Evolutionary conservation across 1,284 basidiomycete genomes (phyloP), one percentile per base, ranked within the genome.

Genomic region (Entoloma clypeatum): DNA sequence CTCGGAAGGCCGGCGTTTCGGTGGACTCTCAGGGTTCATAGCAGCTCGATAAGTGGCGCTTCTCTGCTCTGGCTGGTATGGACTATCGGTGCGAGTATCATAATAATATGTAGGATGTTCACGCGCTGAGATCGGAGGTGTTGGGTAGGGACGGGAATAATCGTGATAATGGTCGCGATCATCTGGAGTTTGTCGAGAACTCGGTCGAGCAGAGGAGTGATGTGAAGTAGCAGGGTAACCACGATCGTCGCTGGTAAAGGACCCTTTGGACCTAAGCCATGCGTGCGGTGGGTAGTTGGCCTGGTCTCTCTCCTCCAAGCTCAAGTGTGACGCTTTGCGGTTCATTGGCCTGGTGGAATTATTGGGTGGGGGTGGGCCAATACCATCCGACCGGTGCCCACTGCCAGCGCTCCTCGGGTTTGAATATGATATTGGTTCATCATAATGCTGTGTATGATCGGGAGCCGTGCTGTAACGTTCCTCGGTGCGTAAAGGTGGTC

Each of bases 21-120:
- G 42, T 14, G 49, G 47, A 24, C 47, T 53, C 7, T 52, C 52
- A 7, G 41, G n/a, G 22, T 46, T 44, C 14, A 46, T 45, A 33
- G 52, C 52, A 17, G 38, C 49, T 41, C 47, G 48, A 18, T 43
- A 44, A 11, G 52, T 50, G 26, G 42, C 47, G 22, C 52, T 54
- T 36, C 46, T 32, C 13, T 31, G 30, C 24, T 51, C 50, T 22
- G 21, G 7, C 8, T 13, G 36, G 36, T 48, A 44, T 14, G 42
- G 24, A 17, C 31, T 18, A 13, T 48, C 44, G 19, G 24, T 29
- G 23, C 39, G 46, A 26, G 33, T 37, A 21, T 40, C 33, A 26
- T 33, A 18, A 13, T 45, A 34, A 34, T 41, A 18, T 22, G 37
- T 19, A 5, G 41, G 11, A 21, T 52, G 44, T 4, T 53, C 51